These are phyloP conservation scores for Lasiodiplodia sp. DNA, from an alignment of 2,329 filamentous ascomycete genomes.

Conservation along the genomic window DNA sequence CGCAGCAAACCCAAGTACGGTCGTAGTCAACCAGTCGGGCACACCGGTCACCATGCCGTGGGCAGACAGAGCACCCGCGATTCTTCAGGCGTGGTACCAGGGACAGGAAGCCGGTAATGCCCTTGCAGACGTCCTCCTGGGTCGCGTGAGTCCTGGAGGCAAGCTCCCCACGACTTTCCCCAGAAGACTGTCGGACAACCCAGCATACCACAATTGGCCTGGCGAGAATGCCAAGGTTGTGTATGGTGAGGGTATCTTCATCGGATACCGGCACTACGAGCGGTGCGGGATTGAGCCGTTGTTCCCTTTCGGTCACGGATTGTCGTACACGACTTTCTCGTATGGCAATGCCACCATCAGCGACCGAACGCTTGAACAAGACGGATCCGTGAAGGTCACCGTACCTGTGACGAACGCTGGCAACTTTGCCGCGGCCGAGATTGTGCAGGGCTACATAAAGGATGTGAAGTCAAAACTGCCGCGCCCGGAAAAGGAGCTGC, in stretches of 20 bases:
- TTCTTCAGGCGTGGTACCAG: conserved; percentile 82
- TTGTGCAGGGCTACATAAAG: conserved; percentile 73
- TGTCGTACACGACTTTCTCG: conserved; percentile 78
- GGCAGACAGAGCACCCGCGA: conserved; percentile 68
- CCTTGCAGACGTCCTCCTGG: conserved; percentile 79
- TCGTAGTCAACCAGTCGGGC: conserved; percentile 78
- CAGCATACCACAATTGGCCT: conserved; percentile 76
- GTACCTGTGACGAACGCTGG: conserved; percentile 66
- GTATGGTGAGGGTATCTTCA: conserved; percentile 76
- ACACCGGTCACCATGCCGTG: conserved; percentile 77
- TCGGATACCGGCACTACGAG: conserved; percentile 78
- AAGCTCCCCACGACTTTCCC: conserved; percentile 80
- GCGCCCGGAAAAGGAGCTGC: conserved; percentile 73
- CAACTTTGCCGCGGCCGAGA: conserved; percentile 64
- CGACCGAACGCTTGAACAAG: conserved; percentile 10
- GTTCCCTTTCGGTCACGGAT: conserved; percentile 79
- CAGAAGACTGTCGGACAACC: conserved; percentile 65
- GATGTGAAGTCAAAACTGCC: conserved; percentile 69
- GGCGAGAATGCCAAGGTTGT: conserved; percentile 72
- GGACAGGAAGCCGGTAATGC: conserved; percentile 87
- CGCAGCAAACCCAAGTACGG: conserved; percentile 70
- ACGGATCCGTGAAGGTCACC: conserved; percentile 52
- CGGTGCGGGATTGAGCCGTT: conserved; percentile 58
- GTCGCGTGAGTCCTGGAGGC: conserved; percentile 75
- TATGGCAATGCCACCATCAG: conserved; percentile 56